Percentiles rank a stretch among this genome's conserved stretches.
phyloP scores from a whole-genome alignment of 2,329 filamentous ascomycete species.

The Aspergillus sp. region DNA sequence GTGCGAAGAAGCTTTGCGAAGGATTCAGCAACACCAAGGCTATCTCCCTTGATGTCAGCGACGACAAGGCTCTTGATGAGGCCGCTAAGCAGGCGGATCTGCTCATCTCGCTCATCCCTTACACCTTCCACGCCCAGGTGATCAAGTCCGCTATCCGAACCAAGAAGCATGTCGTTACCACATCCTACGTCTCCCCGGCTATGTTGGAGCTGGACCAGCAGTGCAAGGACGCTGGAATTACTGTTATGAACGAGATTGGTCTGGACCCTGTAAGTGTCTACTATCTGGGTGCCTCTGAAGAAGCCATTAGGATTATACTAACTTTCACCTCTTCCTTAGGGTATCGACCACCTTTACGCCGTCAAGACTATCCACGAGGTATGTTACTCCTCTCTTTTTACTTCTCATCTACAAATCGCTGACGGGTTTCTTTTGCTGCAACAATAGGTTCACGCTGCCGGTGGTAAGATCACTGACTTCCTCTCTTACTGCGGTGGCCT shows the following conservation, averaged over 20 bases:
- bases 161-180: slow-evolving; percentile 97
- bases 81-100: slow-evolving; percentile 78
- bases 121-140: slow-evolving; percentile 82
- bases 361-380: slow-evolving; percentile 72
- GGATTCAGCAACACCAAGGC: slow-evolving; percentile 72
- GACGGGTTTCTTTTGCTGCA: neutral
- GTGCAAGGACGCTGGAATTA: slow-evolving; percentile 87
- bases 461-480: slow-evolving; percentile 83
- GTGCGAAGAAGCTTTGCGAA: slow-evolving; percentile 70
- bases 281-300: too few relatives aligned
- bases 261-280: slow-evolving; percentile 43
- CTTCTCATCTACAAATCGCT: neutral
- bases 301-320: neutral
- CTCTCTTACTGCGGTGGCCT: slow-evolving; percentile 82
- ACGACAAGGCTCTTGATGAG: slow-evolving; percentile 74
- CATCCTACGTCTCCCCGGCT: slow-evolving; percentile 86
- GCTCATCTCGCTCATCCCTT: slow-evolving; percentile 82
- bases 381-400: neutral
- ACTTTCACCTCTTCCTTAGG: slow-evolving; percentile 17
- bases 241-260: slow-evolving; percentile 96
- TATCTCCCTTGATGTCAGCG: slow-evolving; percentile 80
- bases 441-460: slow-evolving; percentile 73
- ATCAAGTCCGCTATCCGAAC: slow-evolving; percentile 90
- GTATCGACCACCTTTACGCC: slow-evolving; percentile 63
- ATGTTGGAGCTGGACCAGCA: slow-evolving; percentile 85